These are phyloP conservation scores for Infundibulicybe gibba DNA, from an alignment of 768 basidiomycete genomes.

Conservation along the genomic window DNA sequence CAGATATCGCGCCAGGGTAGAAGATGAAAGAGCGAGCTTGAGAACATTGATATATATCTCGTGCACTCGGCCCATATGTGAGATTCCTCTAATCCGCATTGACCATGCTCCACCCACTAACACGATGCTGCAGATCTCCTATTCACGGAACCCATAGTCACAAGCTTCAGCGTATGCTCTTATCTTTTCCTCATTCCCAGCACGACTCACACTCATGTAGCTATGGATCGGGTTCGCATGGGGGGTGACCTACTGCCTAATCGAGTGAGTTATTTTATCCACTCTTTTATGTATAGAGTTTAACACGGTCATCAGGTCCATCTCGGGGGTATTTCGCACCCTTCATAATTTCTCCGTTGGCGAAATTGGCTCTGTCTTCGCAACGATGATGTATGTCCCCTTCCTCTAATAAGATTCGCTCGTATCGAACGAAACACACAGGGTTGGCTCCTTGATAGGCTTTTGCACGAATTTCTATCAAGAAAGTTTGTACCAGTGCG, in stretches of 20 bases:
- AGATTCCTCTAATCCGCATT: slow-evolving; percentile 19
- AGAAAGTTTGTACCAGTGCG: slow-evolving; percentile 47
- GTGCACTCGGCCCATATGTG: slow-evolving; percentile 68
- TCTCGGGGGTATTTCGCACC: slow-evolving; percentile 49
- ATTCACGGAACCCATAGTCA: slow-evolving; percentile 70
- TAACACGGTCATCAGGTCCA: slow-evolving; percentile 33
- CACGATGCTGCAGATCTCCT: slow-evolving; percentile 45
- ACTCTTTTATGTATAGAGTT: neutral
- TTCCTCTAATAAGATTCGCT: neutral
- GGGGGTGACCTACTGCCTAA: slow-evolving; percentile 70
- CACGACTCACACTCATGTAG: slow-evolving; percentile 24
- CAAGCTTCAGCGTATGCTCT: slow-evolving; percentile 63
- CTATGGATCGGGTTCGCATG: slow-evolving; percentile 74
- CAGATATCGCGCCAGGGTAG: slow-evolving; percentile 59
- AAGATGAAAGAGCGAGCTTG: slow-evolving; percentile 57
- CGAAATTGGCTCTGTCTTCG: slow-evolving; percentile 56
- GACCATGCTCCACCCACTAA: neutral
- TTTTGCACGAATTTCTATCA: slow-evolving; percentile 43
- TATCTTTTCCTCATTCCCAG: slow-evolving; percentile 19
- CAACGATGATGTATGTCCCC: slow-evolving; percentile 47
- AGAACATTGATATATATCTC: slow-evolving; percentile 63
- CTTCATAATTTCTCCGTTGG: slow-evolving; percentile 61
- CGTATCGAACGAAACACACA: slow-evolving; percentile 17
- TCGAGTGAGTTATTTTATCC: slow-evolving; percentile 39
- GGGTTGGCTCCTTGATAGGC: slow-evolving; percentile 53